Evolutionary conservation across 2,329 filamentous ascomycete species (phyloP).

Genomic region (Botrytis elliptica): DNA sequence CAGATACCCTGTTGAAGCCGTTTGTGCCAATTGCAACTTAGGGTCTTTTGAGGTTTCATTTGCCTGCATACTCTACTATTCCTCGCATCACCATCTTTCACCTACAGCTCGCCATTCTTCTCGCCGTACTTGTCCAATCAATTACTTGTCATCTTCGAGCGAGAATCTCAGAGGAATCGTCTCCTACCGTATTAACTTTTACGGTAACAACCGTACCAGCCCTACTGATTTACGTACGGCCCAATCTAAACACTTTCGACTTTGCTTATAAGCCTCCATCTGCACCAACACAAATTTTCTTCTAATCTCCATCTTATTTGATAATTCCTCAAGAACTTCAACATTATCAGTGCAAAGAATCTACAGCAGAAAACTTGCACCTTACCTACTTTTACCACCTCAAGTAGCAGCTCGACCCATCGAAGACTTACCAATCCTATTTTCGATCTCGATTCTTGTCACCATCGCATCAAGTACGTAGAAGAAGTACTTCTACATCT

Average conservation of each 20-base stretch:
- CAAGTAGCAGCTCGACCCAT: neutral
- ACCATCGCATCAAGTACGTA: neutral
- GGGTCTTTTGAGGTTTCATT: neutral
- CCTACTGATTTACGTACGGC: neutral
- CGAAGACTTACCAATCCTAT: neutral
- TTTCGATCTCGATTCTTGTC: neutral
- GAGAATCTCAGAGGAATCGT: too few relatives aligned
- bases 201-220: neutral
- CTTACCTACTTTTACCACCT: too few relatives aligned
- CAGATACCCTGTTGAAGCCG: neutral
- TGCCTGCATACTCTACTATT: neutral
- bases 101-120: neutral
- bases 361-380: neutral
- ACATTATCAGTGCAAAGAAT: neutral
- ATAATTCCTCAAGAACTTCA: neutral
- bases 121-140: neutral
- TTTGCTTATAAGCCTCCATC: neutral
- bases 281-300: neutral
- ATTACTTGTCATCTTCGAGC: neutral
- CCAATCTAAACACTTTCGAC: neutral
- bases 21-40: neutral
- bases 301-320: neutral
- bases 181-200: neutral
- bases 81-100: neutral
- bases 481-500: neutral